Evolutionary conservation across 768 basidiomycete genomes (phyloP).

Genomic region (Trametes coccinea): DNA sequence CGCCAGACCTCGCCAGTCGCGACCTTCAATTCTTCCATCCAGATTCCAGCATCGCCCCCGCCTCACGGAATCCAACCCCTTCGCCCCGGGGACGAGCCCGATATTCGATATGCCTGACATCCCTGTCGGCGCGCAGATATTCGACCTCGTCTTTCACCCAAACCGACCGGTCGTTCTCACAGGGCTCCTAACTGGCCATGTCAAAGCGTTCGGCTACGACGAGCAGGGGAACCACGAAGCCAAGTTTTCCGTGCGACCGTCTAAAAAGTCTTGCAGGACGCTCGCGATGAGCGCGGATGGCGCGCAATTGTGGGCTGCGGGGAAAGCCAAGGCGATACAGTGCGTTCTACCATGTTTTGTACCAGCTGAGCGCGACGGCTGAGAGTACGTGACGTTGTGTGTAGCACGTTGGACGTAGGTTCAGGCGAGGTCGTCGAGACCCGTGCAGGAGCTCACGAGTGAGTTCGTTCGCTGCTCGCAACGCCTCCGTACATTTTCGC

Average conservation of each 20-base stretch:
- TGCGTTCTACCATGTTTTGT: conserved; percentile 38
- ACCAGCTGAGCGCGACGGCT: conserved; percentile 6
- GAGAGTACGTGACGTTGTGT: conserved; percentile 29
- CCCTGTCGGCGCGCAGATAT: conserved; percentile 73
- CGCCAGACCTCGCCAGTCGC: too few relatives aligned
- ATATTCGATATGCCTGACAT: conserved; percentile 55
- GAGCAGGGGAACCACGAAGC: conserved; percentile 60
- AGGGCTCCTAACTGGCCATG: conserved; percentile 77
- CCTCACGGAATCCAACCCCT: too few relatives aligned
- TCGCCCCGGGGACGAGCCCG: too few relatives aligned
- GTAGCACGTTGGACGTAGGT: conserved; percentile 26
- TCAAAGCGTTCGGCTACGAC: conserved; percentile 82
- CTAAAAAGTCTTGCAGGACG: conserved; percentile 82
- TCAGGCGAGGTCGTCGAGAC: conserved; percentile 29
- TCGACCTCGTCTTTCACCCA: conserved; percentile 90
- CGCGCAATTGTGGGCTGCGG: conserved; percentile 67
- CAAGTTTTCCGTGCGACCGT: conserved; percentile 66
- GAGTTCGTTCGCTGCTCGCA: conserved; percentile 21
- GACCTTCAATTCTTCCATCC: too few relatives aligned
- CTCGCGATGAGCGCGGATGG: conserved; percentile 72
- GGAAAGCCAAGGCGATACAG: conserved; percentile 81
- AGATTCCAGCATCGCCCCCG: too few relatives aligned
- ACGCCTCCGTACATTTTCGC: not conserved
- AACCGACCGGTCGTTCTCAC: conserved; percentile 67
- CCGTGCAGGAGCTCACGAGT: conserved; percentile 33